phyloP scores from a whole-genome alignment of 192 early-diverging fungal genomes.

The Phycomyces blakesleeanus region DNA sequence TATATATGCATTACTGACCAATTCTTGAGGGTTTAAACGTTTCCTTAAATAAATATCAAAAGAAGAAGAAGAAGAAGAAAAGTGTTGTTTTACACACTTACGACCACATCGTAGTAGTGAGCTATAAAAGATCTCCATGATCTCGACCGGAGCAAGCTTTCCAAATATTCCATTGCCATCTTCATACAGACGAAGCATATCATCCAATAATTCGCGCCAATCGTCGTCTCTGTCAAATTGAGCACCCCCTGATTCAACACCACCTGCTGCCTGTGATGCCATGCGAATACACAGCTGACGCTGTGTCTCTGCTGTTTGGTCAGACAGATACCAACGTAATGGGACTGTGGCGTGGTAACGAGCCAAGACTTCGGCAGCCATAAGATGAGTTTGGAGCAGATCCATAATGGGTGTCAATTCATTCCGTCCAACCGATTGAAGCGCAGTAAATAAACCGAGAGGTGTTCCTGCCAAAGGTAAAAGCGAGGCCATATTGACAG shows the following conservation, averaged over 20 bases:
- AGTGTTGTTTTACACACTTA: slow-evolving; percentile 36
- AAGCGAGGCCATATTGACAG: slow-evolving; percentile 8
- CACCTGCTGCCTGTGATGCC: slow-evolving; percentile 48
- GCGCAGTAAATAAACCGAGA: slow-evolving; percentile 23
- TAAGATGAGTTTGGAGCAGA: slow-evolving; percentile 57
- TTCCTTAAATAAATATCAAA: no score
- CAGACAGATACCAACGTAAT: slow-evolving; percentile 52
- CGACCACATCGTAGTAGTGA: slow-evolving; percentile 59
- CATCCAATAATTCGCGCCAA: slow-evolving; percentile 59
- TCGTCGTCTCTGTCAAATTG: slow-evolving; percentile 61
- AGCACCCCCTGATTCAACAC: slow-evolving; percentile 46
- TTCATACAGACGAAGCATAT: slow-evolving; percentile 56
- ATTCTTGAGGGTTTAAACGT: no score
- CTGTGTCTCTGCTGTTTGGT: slow-evolving; percentile 48
- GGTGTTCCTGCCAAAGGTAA: slow-evolving; percentile 18
- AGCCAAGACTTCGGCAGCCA: slow-evolving; percentile 54
- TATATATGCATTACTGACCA: no score
- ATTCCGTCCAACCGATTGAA: slow-evolving; percentile 25
- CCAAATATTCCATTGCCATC: slow-evolving; percentile 50
- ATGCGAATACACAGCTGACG: slow-evolving; percentile 59
- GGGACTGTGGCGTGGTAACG: slow-evolving; percentile 56
- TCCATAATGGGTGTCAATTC: slow-evolving; percentile 47
- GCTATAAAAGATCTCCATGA: slow-evolving; percentile 57
- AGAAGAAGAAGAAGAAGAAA: no score
- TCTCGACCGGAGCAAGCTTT: slow-evolving; percentile 48